Percentiles rank a stretch among this genome's conserved stretches.
Conservation (phyloP, 192 early-diverging fungal species). For the Entophlyctis luteolus region DNA sequence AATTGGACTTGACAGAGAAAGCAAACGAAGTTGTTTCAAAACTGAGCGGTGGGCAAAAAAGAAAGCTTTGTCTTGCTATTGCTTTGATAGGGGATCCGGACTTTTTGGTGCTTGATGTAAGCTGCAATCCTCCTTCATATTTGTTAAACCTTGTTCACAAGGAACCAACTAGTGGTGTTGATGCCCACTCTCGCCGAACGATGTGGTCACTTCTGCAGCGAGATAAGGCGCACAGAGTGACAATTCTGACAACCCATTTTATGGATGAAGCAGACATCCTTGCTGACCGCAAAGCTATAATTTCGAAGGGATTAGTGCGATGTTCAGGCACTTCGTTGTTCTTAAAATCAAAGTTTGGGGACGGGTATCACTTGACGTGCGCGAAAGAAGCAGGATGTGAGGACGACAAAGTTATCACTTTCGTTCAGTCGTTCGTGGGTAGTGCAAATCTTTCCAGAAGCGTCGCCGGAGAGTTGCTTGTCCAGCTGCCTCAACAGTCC, state of each 20-base stretch:
- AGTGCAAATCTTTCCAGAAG: not conserved
- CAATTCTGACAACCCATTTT: slow-evolving; percentile 61
- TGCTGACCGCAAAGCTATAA: slow-evolving; percentile 47
- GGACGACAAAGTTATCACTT: not conserved
- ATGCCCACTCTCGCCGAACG: slow-evolving; percentile 43
- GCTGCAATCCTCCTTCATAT: not conserved
- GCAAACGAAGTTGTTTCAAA: not conserved
- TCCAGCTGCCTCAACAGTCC: not conserved
- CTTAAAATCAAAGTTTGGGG: slow-evolving; percentile 55
- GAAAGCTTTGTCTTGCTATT: slow-evolving; percentile 44
- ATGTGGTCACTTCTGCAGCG: slow-evolving; percentile 57
- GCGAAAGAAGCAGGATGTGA: not conserved
- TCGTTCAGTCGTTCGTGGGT: not conserved
- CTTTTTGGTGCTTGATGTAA: slow-evolving; percentile 40
- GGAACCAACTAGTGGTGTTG: slow-evolving; percentile 62
- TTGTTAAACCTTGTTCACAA: not conserved
- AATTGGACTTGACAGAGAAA: not conserved
- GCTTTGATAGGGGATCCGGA: slow-evolving; percentile 53
- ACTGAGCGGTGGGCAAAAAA: slow-evolving; percentile 59
- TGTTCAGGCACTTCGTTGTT: slow-evolving; percentile 53
- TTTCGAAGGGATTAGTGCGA: slow-evolving; percentile 46
- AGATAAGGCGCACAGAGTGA: slow-evolving; percentile 42
- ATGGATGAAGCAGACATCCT: slow-evolving; percentile 65
- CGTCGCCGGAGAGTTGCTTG: not conserved
- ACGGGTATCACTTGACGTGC: slow-evolving; percentile 41